Evolutionary conservation across 768 basidiomycete genomes (phyloP), one percentile per base, ranked within the genome.

Genomic region (Pleurotus cornucopiae): DNA sequence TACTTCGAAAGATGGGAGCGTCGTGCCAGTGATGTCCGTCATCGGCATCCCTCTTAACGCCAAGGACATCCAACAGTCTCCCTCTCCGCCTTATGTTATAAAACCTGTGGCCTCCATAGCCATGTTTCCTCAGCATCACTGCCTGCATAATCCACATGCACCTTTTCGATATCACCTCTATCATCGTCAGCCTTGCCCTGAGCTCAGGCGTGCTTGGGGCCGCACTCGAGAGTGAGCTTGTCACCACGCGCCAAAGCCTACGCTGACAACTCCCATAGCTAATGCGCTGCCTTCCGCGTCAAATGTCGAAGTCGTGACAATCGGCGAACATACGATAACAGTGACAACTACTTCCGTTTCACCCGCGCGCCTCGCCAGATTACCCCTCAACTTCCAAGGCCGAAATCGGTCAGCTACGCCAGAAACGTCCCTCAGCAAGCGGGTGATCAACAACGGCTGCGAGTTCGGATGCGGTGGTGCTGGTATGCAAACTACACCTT

Each of bases 391-490:
- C 5, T 16, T 14, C 14, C 16, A 14, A n/a, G 23, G 25, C 7
- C 7, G 30, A 34, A 34, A 34, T 11, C 9, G 14, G 6, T 21
- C 49, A n/a, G 12, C 39, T 21, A 12, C n/a, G 2, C 30, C 55
- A 21, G 25, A 46, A 12, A 49, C 56, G 6, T 25, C 56, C 13
- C 56, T 57, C 16, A 49, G 48, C 21, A 57, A 57, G 23, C 34
- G 56, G 21, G 23, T 26, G 39, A 37, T 40, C 14, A 57, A 18
- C 40, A 49, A 57, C 13, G 20, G 38, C 0, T 57, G 56, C 37
- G 7, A 21, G n/a, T 49, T 41, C 14, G 56, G 56, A 56, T 56
- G 55, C 7, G 30, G 30, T 11, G 7, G 30, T 11, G 6, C 9
- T 5, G 21, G 43, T 38, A 14, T 20, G 40, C 18, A 44, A n/a